Evolutionary conservation across 192 early-diverging fungal species (phyloP).

Genomic region (Polychytrium aggregatum): DNA sequence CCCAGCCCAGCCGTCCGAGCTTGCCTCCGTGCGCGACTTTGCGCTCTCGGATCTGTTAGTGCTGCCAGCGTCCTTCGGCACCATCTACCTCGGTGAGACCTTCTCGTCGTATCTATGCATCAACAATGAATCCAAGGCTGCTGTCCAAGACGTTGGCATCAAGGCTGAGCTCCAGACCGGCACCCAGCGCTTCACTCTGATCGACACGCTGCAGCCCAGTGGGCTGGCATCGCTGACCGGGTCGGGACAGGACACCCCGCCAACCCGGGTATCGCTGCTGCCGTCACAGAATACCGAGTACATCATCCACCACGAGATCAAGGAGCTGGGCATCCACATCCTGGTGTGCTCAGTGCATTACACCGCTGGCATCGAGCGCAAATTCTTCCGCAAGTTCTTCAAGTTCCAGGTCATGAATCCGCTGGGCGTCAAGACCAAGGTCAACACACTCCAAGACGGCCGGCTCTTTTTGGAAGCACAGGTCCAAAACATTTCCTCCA

Average conservation of each 20-base stretch:
- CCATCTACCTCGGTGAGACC: slow-evolving; percentile 90
- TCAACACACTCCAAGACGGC: slow-evolving; percentile 57
- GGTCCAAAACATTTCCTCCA: slow-evolving; percentile 74
- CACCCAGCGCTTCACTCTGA: slow-evolving; percentile 64
- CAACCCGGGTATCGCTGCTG: slow-evolving; percentile 38
- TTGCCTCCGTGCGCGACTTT: slow-evolving; percentile 21
- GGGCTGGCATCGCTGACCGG: not conserved
- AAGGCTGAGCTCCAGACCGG: slow-evolving; percentile 81
- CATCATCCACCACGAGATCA: slow-evolving; percentile 85
- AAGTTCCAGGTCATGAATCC: slow-evolving; percentile 96
- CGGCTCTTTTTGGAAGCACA: slow-evolving; percentile 77
- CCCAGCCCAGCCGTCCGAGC: slow-evolving; percentile 14
- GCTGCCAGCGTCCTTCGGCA: slow-evolving; percentile 80
- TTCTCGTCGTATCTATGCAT: slow-evolving; percentile 77
- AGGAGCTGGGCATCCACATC: slow-evolving; percentile 86
- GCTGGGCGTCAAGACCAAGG: slow-evolving; percentile 89
- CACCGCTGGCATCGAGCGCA: slow-evolving; percentile 32
- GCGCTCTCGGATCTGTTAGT: slow-evolving; percentile 52
- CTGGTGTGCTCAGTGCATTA: slow-evolving; percentile 83
- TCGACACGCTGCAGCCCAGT: slow-evolving; percentile 36
- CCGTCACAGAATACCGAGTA: slow-evolving; percentile 63
- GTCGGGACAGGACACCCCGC: not conserved
- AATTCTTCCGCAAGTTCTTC: slow-evolving; percentile 80
- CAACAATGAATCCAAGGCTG: slow-evolving; percentile 65
- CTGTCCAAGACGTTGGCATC: slow-evolving; percentile 62